A percentile compares a stretch with the other conserved stretches of the same genome.
Conservation (phyloP, 495 filamentous ascomycete species). For the Lichina pygmaea region DNA sequence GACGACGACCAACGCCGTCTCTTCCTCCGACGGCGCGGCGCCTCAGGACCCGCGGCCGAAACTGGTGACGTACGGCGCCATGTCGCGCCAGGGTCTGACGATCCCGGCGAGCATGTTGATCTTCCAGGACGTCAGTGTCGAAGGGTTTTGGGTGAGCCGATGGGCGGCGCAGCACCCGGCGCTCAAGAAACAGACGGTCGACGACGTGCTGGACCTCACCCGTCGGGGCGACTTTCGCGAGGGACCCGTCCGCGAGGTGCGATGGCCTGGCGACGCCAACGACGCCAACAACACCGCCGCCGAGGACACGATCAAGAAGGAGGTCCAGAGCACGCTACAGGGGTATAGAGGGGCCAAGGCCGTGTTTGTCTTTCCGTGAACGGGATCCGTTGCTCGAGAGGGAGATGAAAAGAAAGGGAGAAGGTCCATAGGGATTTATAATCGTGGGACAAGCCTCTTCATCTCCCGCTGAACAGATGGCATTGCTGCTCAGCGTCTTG, state of each 20-base stretch:
- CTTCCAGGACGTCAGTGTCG: constrained; percentile 66
- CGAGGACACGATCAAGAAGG: constrained; percentile 27
- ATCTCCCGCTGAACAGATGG: too few relatives aligned
- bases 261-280: constrained; percentile 58
- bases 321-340: constrained; percentile 47
- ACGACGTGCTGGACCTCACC: constrained; percentile 51
- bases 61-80: constrained; percentile 86
- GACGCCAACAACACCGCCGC: not conserved
- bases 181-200: constrained; percentile 51
- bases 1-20: not conserved
- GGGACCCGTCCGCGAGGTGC: constrained; percentile 47
- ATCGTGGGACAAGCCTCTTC: too few relatives aligned
- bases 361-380: constrained; percentile 41
- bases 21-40: constrained; percentile 4
- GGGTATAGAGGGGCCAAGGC: constrained; percentile 72
- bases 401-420: not conserved
- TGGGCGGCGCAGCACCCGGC: constrained; percentile 58
- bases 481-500: too few relatives aligned
- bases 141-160: constrained; percentile 81
- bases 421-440: too few relatives aligned
- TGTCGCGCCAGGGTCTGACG: constrained; percentile 60
- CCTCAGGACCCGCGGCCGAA: constrained; percentile 21
- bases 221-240: constrained; percentile 55
- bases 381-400: not conserved
- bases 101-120: constrained; percentile 61